phyloP scores from a whole-genome alignment of 352 stramenopile genomes.

The Thalassiosira hispida region DNA sequence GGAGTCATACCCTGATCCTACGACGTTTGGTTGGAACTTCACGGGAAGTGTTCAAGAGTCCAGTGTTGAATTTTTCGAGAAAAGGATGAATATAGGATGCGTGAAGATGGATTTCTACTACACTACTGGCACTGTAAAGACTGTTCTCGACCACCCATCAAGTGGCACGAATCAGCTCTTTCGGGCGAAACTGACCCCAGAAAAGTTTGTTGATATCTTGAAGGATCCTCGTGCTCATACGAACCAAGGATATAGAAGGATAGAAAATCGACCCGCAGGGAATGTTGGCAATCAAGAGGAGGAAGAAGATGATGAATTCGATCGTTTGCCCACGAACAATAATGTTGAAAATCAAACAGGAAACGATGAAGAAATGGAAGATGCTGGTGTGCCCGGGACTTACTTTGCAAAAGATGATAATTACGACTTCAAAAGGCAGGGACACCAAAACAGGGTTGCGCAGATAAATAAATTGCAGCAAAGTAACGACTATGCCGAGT shows the following conservation, averaged over 20 bases:
- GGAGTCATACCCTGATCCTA: conserved; percentile 56
- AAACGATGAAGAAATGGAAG: conserved; percentile 24
- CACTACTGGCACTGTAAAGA: conserved; percentile 61
- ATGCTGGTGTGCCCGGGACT: neutral
- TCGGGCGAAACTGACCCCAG: conserved; percentile 28
- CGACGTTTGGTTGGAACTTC: conserved; percentile 65
- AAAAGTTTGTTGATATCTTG: conserved; percentile 54
- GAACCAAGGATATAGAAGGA: conserved; percentile 32
- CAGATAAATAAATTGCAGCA: conserved; percentile 49
- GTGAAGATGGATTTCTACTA: conserved; percentile 72
- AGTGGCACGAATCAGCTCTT: conserved; percentile 62
- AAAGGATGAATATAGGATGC: conserved; percentile 33
- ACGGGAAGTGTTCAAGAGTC: conserved; percentile 55
- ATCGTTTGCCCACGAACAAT: neutral
- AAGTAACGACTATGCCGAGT: conserved; percentile 18
- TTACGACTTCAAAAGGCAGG: conserved; percentile 44
- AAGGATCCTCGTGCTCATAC: conserved; percentile 65
- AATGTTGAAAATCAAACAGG: neutral
- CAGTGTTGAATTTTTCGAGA: conserved; percentile 74
- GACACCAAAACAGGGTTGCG: conserved; percentile 38
- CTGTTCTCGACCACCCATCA: conserved; percentile 56
- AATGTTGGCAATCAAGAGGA: neutral
- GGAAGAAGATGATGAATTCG: conserved; percentile 23
- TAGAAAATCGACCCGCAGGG: conserved; percentile 18
- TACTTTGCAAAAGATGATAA: conserved; percentile 49